A percentile compares a stretch with the other conserved stretches of the same genome.
These are phyloP conservation scores for Hirschfeldia incana DNA, from an alignment of 345 rosid genomes.

Conservation along the genomic window DNA sequence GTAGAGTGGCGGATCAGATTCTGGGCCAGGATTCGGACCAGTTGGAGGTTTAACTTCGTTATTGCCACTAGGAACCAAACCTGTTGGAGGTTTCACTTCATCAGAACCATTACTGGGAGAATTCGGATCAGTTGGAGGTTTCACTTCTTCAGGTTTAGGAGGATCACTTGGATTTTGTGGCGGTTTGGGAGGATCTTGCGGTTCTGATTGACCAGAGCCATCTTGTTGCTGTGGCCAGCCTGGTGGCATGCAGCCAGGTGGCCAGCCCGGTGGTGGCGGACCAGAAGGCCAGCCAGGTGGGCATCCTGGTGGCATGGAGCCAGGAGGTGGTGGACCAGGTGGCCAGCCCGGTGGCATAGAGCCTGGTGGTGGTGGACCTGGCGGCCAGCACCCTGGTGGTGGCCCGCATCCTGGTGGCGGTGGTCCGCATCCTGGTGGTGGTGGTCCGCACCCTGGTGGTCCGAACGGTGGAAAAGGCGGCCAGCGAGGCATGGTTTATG, in stretches of 20 bases:
- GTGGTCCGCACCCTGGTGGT: conserved; percentile 9
- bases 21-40: neutral
- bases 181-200: neutral
- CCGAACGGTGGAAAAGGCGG: neutral
- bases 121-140: neutral
- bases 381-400: neutral
- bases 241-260: neutral
- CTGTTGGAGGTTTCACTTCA: neutral
- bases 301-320: neutral
- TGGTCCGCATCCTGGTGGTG: neutral
- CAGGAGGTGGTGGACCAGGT: conserved; percentile 5
- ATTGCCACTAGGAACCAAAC: neutral
- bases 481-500: neutral
- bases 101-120: neutral
- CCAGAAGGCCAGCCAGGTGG: neutral
- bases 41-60: conserved; percentile 9
- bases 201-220: neutral
- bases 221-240: neutral
- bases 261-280: neutral
- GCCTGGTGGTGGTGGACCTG: neutral
- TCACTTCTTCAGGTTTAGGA: neutral
- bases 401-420: neutral
- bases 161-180: neutral
- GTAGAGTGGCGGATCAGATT: conserved; percentile 8
- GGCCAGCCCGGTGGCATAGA: neutral